These are phyloP conservation scores for Apiospora kogelbergensis DNA, from an alignment of 2,329 filamentous ascomycete species.

Conservation along the genomic window DNA sequence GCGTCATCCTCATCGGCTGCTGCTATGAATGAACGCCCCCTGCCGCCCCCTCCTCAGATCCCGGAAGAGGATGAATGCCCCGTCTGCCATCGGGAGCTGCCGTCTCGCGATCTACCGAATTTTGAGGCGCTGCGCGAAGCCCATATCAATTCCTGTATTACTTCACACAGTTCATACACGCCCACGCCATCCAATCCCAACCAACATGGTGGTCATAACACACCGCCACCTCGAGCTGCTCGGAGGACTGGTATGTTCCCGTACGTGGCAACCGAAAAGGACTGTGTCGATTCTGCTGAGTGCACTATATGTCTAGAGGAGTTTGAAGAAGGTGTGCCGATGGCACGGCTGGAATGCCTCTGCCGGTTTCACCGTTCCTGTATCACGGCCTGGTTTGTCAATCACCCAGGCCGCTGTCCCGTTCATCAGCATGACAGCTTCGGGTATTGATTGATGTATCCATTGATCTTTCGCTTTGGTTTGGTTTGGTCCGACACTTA, in stretches of 20 bases:
- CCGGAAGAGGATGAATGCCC: conserved; percentile 79
- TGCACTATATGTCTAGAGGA: conserved; percentile 69
- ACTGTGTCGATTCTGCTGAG: conserved; percentile 66
- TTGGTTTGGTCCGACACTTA: neutral
- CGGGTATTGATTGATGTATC: conserved; percentile 40
- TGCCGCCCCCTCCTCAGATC: conserved; percentile 47
- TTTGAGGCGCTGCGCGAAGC: conserved; percentile 55
- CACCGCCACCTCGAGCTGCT: conserved; percentile 33
- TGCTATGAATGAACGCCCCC: conserved; percentile 33
- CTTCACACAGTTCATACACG: conserved; percentile 51
- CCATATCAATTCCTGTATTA: conserved; percentile 61
- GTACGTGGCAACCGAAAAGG: conserved; percentile 65
- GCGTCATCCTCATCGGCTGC: conserved; percentile 39
- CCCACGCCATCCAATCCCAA: conserved; percentile 27
- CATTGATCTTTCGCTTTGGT: too few relatives aligned
- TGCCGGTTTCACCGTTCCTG: conserved; percentile 64
- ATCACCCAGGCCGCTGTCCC: conserved; percentile 62
- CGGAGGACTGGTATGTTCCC: conserved; percentile 62
- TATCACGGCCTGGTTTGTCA: conserved; percentile 62
- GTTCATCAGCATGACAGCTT: conserved; percentile 65
- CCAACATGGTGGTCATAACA: conserved; percentile 22
- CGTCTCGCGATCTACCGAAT: conserved; percentile 53
- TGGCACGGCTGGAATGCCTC: conserved; percentile 67
- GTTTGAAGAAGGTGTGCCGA: conserved; percentile 59
- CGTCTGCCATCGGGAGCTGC: conserved; percentile 71